These are phyloP conservation scores for Cinnamomum chago DNA, from an alignment of 164 flowering plant genomes.

Conservation along the genomic window DNA sequence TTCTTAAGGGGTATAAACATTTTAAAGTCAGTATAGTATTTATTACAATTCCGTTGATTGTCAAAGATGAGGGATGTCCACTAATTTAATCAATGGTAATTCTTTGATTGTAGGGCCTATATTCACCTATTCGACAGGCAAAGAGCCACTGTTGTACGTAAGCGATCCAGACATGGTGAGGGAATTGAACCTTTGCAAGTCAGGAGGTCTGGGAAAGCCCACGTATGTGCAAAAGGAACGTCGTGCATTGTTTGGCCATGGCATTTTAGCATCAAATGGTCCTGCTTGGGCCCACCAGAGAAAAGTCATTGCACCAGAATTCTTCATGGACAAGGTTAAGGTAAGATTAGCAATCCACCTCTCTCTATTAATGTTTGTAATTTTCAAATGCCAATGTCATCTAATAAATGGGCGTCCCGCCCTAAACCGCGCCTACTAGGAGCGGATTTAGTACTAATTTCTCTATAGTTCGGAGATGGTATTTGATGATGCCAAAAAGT, in stretches of 20 bases:
- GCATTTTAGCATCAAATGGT: constrained; percentile 40
- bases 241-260: constrained; percentile 37
- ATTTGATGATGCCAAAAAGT: too few species aligned
- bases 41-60: too few species aligned
- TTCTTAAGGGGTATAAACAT: too few species aligned
- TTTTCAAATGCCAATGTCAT: too few species aligned
- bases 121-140: too few species aligned
- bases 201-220: constrained; percentile 41
- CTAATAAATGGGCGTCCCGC: too few species aligned
- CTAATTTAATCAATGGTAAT: background rate
- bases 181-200: constrained; percentile 29
- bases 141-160: constrained; percentile 31
- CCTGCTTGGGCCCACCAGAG: constrained; percentile 45
- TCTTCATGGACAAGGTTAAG: constrained; percentile 41
- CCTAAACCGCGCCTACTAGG: too few species aligned
- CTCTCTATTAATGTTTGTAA: background rate
- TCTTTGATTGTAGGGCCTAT: background rate
- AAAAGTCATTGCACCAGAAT: constrained; percentile 40
- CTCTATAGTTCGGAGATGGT: too few species aligned
- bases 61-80: too few species aligned
- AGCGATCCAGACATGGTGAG: constrained; percentile 29
- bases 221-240: constrained; percentile 17
- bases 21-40: too few species aligned
- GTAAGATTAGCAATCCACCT: constrained; percentile 10
- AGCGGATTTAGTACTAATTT: too few species aligned